Conservation (phyloP, 1,284 basidiomycete species). For the Puccinia novopanici region DNA sequence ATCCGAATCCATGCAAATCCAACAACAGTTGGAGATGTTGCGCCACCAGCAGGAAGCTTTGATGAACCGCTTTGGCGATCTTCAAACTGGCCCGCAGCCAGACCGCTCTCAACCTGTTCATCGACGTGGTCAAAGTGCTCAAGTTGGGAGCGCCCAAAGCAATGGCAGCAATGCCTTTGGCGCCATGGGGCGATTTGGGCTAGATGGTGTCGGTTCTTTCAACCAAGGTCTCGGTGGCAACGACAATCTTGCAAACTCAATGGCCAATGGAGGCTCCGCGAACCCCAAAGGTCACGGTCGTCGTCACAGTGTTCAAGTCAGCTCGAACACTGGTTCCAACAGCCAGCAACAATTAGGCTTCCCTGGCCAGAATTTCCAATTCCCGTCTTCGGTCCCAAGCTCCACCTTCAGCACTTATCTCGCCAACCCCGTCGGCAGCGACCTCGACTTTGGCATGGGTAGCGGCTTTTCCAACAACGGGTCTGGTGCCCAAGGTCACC, state of each 20-base stretch:
- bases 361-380: conserved; percentile 31
- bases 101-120: conserved; percentile 50
- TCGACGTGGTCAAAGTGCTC: conserved; percentile 52
- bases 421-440: conserved; percentile 29
- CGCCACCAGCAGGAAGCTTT: conserved; percentile 61
- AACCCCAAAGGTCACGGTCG: conserved; percentile 75
- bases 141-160: conserved; percentile 56
- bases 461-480: conserved; percentile 76
- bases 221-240: conserved; percentile 54
- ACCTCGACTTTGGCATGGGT: conserved; percentile 48
- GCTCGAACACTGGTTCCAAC: conserved; percentile 57
- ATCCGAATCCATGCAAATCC: conserved; percentile 61
- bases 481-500: conserved; percentile 62
- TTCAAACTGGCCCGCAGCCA: conserved; percentile 4
- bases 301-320: conserved; percentile 88
- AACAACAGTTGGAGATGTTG: conserved; percentile 61
- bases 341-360: conserved; percentile 50
- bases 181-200: conserved; percentile 49
- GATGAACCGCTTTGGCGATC: conserved; percentile 59
- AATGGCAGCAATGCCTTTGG: conserved; percentile 59
- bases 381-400: conserved; percentile 58
- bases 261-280: conserved; percentile 35
- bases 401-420: conserved; percentile 47
- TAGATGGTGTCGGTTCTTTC: conserved; percentile 55
- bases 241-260: conserved; percentile 46